These are phyloP conservation scores for Zygoascus sp. DNA, from an alignment of 1,139 yeast genomes.

Conservation along the genomic window DNA sequence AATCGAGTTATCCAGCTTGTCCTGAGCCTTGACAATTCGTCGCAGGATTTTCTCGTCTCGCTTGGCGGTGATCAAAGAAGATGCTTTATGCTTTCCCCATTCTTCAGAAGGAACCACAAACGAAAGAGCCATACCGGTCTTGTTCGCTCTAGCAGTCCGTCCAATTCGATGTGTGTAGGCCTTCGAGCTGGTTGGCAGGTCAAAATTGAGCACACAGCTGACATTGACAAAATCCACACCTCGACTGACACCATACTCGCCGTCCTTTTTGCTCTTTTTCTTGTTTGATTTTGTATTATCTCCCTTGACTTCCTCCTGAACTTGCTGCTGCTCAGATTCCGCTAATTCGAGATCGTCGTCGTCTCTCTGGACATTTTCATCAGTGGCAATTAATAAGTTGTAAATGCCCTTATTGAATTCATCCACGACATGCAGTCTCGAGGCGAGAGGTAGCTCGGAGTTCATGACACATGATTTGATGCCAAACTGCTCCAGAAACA, in stretches of 20 bases:
- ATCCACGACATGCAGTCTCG: conserved; percentile 91
- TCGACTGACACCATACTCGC: conserved; percentile 90
- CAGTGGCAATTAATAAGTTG: conserved; percentile 88
- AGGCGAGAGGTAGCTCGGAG: conserved; percentile 87
- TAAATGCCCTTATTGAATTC: conserved; percentile 90
- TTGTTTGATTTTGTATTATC: conserved; percentile 12
- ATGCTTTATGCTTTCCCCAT: conserved; percentile 85
- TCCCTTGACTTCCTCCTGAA: conserved; percentile 11
- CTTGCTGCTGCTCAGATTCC: conserved; percentile 9
- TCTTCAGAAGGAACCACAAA: conserved; percentile 82
- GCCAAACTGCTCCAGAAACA: conserved; percentile 93
- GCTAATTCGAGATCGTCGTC: conserved; percentile 31
- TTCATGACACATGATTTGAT: conserved; percentile 83
- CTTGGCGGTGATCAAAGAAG: conserved; percentile 64
- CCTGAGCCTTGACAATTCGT: conserved; percentile 73
- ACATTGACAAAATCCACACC: conserved; percentile 97
- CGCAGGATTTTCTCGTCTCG: conserved; percentile 81
- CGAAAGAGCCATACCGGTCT: conserved; percentile 90
- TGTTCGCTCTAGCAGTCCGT: conserved; percentile 97
- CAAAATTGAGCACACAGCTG: conserved; percentile 94
- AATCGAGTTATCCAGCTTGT: conserved; percentile 51
- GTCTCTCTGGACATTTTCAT: conserved; percentile 50
- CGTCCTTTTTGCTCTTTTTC: conserved; percentile 28
- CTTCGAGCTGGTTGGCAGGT: conserved; percentile 83
- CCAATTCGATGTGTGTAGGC: conserved; percentile 94